Evolutionary conservation across 441 rosid genomes (phyloP).

Genomic region (Aleurites moluccanus): DNA sequence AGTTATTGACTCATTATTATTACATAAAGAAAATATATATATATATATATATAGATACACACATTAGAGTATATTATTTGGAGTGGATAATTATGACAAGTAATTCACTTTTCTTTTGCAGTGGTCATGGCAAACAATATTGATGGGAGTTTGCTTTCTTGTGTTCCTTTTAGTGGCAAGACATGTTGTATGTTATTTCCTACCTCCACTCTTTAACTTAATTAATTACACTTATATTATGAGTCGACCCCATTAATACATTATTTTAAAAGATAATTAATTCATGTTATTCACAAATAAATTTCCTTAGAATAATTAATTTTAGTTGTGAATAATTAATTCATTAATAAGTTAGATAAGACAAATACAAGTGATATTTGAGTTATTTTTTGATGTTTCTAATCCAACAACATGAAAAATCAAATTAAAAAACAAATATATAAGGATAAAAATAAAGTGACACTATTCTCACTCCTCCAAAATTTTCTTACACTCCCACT

Average conservation of each 20-base stretch:
- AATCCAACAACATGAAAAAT: no score
- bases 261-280: not conserved
- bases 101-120: slow-evolving; percentile 28
- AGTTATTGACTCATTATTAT: not conserved
- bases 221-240: not conserved
- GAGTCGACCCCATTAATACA: not conserved
- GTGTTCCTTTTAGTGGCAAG: slow-evolving; percentile 63
- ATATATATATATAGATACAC: not conserved
- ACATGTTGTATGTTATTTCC: slow-evolving; percentile 58
- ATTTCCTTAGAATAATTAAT: no score
- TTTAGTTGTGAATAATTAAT: no score
- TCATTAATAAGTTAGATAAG: no score
- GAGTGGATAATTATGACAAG: not conserved
- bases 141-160: slow-evolving; percentile 81
- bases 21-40: no score
- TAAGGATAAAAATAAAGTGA: no score
- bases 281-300: no score
- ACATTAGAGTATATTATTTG: not conserved
- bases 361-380: no score
- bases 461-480: no score
- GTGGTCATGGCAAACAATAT: slow-evolving; percentile 95
- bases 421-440: no score
- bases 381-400: no score
- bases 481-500: no score
- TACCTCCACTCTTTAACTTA: slow-evolving; percentile 6